Conservation (phyloP, 1,139 yeast genomes). For the Candida sp. region DNA sequence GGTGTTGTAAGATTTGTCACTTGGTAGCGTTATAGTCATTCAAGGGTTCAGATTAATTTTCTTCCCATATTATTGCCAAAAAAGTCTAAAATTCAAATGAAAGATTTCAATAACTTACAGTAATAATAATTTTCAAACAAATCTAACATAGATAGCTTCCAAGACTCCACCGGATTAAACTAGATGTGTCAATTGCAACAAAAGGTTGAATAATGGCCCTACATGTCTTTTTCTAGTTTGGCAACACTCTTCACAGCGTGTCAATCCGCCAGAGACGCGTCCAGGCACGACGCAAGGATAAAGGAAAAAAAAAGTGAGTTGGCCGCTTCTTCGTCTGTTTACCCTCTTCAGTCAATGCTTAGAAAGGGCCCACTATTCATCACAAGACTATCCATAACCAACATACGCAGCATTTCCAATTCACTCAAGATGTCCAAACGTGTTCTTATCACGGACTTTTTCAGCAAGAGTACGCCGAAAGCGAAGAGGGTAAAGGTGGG, state of each 20-base stretch:
- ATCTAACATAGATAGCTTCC: not conserved
- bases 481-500: not conserved
- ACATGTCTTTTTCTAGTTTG: too few species aligned
- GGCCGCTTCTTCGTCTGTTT: too few species aligned
- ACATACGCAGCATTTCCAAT: not conserved
- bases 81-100: not conserved
- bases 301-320: too few species aligned
- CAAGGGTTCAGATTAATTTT: not conserved
- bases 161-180: too few species aligned
- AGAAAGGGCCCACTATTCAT: not conserved
- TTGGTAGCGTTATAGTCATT: not conserved
- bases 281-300: too few species aligned
- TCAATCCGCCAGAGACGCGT: too few species aligned
- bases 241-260: too few species aligned
- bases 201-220: too few species aligned
- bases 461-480: slow-evolving; percentile 6
- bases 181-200: too few species aligned
- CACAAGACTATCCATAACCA: not conserved
- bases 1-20: not conserved
- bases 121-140: not conserved
- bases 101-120: too few species aligned
- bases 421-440: slow-evolving; percentile 12
- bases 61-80: not conserved
- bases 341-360: not conserved
- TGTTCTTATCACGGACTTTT: slow-evolving; percentile 16